Base-by-base conservation (phyloP, 2,329 filamentous ascomycete genomes). In the Stenocarpella maydis region DNA sequence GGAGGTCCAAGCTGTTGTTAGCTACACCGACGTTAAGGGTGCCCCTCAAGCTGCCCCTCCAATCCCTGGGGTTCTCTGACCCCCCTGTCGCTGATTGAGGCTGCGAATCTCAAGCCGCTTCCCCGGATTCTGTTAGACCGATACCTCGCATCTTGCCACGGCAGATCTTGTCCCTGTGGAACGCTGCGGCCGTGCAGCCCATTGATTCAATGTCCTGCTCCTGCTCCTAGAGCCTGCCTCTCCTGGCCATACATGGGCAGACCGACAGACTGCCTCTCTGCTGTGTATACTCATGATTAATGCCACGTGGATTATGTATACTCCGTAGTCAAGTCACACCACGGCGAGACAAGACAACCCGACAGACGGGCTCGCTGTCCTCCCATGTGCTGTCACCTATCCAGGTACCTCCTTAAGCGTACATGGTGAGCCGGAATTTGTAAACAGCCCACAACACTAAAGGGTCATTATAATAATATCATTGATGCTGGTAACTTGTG, bases 11-110 rank as follows among this genome's bases (percentile, higher is more conserved):
- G 65, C 58, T 65, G 65, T 64, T 65, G 69, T 68, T 70, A 70
- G 66, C 66, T 61, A 69, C 69, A 71, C 66, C 66, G 69, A 69
- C 69, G 60, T 66, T 67, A 41, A 43, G 65, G 31, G 50, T 45
- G 47, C 54, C 47, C 65, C 69, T 68, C 69, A 65, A 58, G 55
- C 63, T 69, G 69, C 69, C 69, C 69, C 69, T 71, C 69, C 69
- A 69, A 68, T 69, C 52, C 50, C 67, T 63, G 60, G 67, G 47
- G 26, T 31, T 47, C 55, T 55, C 24, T 6, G 54, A 17, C 28
- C 63, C 64, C 69, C 69, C 61, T 69, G 69, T 69, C 66, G 55
- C 28, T 47, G 47, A 34, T 34, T 67, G 64, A 43, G 49, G 49
- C 65, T 54, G 69, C 69, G 58, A 49, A 37, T 58, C 26, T 65